These are phyloP conservation scores for Lepiota venenata DNA, from an alignment of 768 basidiomycete species.

Conservation along the genomic window DNA sequence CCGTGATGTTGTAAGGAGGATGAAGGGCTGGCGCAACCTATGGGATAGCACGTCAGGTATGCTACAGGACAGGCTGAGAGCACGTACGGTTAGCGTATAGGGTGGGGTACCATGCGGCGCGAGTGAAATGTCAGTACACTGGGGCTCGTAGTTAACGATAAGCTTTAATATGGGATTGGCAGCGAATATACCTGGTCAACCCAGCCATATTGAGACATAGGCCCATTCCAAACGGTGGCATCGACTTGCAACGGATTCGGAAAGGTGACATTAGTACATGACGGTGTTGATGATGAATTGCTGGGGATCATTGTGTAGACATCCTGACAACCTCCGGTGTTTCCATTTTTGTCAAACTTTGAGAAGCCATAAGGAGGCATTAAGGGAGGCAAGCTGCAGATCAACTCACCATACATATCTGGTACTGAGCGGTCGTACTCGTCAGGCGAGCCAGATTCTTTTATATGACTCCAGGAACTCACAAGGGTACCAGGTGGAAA, in stretches of 20 bases:
- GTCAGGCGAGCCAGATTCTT: background rate
- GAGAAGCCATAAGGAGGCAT: background rate
- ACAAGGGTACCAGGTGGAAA: slow-evolving; percentile 57
- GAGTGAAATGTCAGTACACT: slow-evolving; percentile 59
- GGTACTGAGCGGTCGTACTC: slow-evolving; percentile 37
- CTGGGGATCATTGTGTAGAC: slow-evolving; percentile 54
- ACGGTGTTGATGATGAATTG: slow-evolving; percentile 26
- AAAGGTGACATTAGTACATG: slow-evolving; percentile 51
- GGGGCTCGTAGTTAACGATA: background rate
- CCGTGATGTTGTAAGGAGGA: slow-evolving; percentile 57
- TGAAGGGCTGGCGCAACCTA: slow-evolving; percentile 60
- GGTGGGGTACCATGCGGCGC: slow-evolving; percentile 57
- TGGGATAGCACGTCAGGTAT: background rate
- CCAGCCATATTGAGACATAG: slow-evolving; percentile 60
- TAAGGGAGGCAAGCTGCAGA: background rate
- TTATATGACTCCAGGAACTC: slow-evolving; percentile 10
- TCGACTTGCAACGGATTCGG: slow-evolving; percentile 41
- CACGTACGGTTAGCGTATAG: slow-evolving; percentile 51
- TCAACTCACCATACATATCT: slow-evolving; percentile 61
- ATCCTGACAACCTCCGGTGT: slow-evolving; percentile 59
- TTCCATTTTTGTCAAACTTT: slow-evolving; percentile 56
- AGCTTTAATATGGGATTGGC: background rate
- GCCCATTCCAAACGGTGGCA: slow-evolving; percentile 40
- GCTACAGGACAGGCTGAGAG: background rate
- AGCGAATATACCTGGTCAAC: slow-evolving; percentile 40